Conservation (phyloP, 208 protist genomes). For the Trypanosomatidae sp. region DNA sequence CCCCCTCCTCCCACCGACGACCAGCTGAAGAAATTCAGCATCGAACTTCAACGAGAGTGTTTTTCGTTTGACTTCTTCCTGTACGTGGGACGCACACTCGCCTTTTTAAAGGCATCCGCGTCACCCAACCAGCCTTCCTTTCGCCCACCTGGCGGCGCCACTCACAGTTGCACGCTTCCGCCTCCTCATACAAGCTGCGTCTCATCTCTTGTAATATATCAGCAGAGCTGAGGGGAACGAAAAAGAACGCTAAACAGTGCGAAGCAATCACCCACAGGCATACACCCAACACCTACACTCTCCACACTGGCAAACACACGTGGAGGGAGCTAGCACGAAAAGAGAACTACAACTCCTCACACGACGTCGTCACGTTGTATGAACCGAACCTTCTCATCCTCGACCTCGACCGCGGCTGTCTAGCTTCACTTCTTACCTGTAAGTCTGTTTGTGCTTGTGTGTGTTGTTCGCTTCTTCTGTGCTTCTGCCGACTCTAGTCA, state of each 20-base stretch:
- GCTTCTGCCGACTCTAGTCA: not conserved
- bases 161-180: not conserved
- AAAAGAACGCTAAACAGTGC: not conserved
- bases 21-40: not conserved
- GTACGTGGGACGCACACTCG: not conserved
- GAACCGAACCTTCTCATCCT: not conserved
- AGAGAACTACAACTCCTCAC: not conserved
- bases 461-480: not conserved
- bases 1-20: not conserved
- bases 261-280: not conserved
- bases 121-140: not conserved
- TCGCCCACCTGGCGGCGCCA: not conserved
- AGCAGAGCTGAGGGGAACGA: not conserved
- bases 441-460: not conserved
- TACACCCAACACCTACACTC: not conserved
- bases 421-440: not conserved
- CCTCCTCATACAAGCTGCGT: not conserved
- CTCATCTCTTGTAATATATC: not conserved
- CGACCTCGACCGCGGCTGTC: not conserved
- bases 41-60: not conserved
- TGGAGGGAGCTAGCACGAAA: not conserved
- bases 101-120: conserved; percentile 4
- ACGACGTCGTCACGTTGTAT: not conserved
- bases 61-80: not conserved
- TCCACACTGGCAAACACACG: not conserved